These are phyloP conservation scores for Porodaedalea pini DNA, from an alignment of 1,284 basidiomycete species.

Conservation along the genomic window DNA sequence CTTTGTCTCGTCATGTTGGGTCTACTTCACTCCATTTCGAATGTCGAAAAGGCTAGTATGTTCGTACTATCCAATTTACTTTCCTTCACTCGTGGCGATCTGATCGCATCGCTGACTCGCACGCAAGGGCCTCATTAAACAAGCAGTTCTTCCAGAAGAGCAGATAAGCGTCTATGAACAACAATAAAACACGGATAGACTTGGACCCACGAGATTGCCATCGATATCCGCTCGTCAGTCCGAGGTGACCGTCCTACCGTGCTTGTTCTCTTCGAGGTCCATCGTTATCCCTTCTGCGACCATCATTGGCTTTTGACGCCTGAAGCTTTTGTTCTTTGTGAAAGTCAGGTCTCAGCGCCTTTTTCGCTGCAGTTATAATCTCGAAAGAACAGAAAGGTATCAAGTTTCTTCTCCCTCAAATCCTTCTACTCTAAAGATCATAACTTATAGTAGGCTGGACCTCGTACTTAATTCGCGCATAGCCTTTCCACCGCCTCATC, in stretches of 20 bases:
- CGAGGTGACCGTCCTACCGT: background rate
- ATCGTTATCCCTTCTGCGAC: background rate
- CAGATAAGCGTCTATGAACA: no score
- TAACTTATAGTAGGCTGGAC: background rate
- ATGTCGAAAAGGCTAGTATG: no score
- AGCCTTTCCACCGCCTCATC: background rate
- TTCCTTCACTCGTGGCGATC: background rate
- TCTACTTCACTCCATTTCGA: no score
- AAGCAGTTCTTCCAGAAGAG: no score
- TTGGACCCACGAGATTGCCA: background rate
- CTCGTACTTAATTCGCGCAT: background rate
- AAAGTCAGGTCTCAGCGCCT: background rate
- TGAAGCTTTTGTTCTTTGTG: slow-evolving; percentile 1
- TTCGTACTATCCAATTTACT: no score
- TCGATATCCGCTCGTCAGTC: background rate
- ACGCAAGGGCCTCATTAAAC: no score
- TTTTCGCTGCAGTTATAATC: background rate
- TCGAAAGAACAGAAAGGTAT: background rate
- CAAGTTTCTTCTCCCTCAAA: background rate
- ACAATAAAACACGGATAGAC: background rate
- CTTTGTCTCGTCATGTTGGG: no score
- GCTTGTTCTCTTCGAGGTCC: slow-evolving; percentile 7
- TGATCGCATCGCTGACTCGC: background rate
- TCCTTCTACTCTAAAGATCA: background rate
- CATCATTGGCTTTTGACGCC: background rate